Evolutionary conservation across 192 early-diverging fungal species (phyloP).

Genomic region (Ambispora gerdemannii): DNA sequence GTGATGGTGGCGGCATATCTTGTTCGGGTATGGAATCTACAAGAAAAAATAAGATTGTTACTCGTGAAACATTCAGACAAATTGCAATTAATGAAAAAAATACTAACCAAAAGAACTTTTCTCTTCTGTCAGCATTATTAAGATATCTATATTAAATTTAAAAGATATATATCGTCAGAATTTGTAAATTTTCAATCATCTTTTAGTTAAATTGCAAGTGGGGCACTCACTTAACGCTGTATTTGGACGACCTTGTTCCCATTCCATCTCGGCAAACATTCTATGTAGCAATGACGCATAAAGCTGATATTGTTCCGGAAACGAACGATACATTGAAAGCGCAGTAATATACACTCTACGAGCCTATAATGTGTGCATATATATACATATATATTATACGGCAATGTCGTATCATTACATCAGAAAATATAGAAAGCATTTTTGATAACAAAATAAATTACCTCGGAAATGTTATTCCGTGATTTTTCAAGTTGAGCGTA

Average conservation of each 20-base stretch:
- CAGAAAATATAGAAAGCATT: neutral
- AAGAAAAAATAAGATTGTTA: neutral
- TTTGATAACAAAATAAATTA: conserved; percentile 27
- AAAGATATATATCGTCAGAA: too few relatives aligned
- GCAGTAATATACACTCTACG: conserved; percentile 48
- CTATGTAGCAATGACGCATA: conserved; percentile 44
- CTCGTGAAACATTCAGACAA: neutral
- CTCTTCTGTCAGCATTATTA: conserved; percentile 17
- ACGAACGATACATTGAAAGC: conserved; percentile 41
- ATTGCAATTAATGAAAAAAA: neutral
- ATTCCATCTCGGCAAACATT: conserved; percentile 52
- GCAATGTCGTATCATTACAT: too few relatives aligned
- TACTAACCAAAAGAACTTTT: neutral
- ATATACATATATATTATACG: too few relatives aligned
- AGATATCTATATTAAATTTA: conserved; percentile 3
- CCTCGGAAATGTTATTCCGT: conserved; percentile 44
- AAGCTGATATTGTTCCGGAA: conserved; percentile 34
- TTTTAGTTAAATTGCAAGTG: neutral
- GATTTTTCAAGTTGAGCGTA: conserved; percentile 52
- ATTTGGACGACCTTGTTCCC: conserved; percentile 42
- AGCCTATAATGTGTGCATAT: conserved; percentile 36
- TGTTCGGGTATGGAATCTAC: conserved; percentile 14
- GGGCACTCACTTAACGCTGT: conserved; percentile 39
- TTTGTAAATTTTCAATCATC: too few relatives aligned
- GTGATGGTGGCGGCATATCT: conserved; percentile 13